phyloP scores from a whole-genome alignment of 108 stramenopile genomes.

The Pinguiococcus pyrenoidosus region DNA sequence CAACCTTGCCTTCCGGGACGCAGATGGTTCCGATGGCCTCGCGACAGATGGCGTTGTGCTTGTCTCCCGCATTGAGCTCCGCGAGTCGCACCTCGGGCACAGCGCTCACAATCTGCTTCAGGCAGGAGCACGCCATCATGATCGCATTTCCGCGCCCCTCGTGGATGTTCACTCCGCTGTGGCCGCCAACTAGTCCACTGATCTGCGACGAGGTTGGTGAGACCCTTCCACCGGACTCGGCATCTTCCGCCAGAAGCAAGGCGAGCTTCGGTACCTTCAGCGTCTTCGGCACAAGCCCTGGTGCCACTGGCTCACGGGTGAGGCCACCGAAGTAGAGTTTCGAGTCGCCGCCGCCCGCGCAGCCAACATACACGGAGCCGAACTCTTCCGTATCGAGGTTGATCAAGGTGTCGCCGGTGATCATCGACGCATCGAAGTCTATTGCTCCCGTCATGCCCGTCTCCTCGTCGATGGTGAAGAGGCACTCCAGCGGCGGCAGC shows the following conservation, averaged over 20 bases:
- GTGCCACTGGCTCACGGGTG: no score
- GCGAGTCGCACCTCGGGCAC: slow-evolving; percentile 7
- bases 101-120: not conserved
- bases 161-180: slow-evolving; percentile 25
- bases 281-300: no score
- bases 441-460: slow-evolving; percentile 27
- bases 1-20: no score
- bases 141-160: slow-evolving; percentile 9
- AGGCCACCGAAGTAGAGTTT: no score
- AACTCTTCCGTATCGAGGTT: slow-evolving; percentile 36
- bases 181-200: slow-evolving; percentile 30
- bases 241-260: no score
- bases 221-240: no score
- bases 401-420: slow-evolving; percentile 19
- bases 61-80: slow-evolving; percentile 26
- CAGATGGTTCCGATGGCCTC: no score
- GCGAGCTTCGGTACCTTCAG: no score
- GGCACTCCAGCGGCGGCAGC: slow-evolving; percentile 28
- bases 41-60: slow-evolving; percentile 36
- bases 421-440: slow-evolving; percentile 11
- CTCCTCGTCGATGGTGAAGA: slow-evolving; percentile 39
- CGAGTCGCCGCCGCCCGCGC: slow-evolving; percentile 36
- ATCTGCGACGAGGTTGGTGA: no score
- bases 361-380: slow-evolving; percentile 29
- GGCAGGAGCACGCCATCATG: not conserved